phyloP scores from a whole-genome alignment of 1,284 basidiomycete genomes.

The Ustanciosporium gigantosporum region DNA sequence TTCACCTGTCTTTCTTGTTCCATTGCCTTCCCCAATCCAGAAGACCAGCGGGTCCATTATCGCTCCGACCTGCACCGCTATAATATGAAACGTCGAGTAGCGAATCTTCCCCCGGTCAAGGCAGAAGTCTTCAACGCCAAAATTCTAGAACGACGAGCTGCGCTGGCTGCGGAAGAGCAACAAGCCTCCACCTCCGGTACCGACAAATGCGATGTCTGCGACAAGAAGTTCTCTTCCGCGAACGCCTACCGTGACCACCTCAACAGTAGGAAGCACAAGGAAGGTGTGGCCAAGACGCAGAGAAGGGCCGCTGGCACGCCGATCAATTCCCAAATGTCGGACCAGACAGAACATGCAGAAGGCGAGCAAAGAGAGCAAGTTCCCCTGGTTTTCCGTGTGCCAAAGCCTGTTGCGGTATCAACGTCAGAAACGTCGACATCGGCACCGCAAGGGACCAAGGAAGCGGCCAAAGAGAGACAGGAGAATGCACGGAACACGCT shows the following conservation, averaged over 20 bases:
- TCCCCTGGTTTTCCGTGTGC: slow-evolving; percentile 33
- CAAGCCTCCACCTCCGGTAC: slow-evolving; percentile 3
- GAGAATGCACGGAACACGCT: slow-evolving; percentile 25
- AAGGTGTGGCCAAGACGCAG: slow-evolving; percentile 69
- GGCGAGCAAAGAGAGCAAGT: slow-evolving; percentile 21
- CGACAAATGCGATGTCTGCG: slow-evolving; percentile 60
- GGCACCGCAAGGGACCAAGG: background rate
- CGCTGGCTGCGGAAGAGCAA: slow-evolving; percentile 21
- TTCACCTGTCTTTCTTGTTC: slow-evolving; percentile 87
- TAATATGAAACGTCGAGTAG: slow-evolving; percentile 96
- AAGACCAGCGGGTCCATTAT: slow-evolving; percentile 88
- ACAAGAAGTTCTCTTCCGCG: slow-evolving; percentile 85
- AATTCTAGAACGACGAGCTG: slow-evolving; percentile 65
- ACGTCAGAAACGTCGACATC: slow-evolving; percentile 1
- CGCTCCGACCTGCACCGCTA: slow-evolving; percentile 94
- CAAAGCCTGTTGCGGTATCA: slow-evolving; percentile 14
- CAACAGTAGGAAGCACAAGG: slow-evolving; percentile 86
- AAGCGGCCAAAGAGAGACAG: background rate
- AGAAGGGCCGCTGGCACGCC: slow-evolving; percentile 5
- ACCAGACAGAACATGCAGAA: slow-evolving; percentile 1
- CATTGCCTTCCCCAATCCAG: slow-evolving; percentile 81
- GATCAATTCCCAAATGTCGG: background rate
- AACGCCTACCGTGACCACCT: slow-evolving; percentile 88
- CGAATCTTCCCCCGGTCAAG: slow-evolving; percentile 83
- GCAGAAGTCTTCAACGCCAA: slow-evolving; percentile 83